phyloP scores from a whole-genome alignment of 179 eudicot genomes.

The Spergularia azorica region DNA sequence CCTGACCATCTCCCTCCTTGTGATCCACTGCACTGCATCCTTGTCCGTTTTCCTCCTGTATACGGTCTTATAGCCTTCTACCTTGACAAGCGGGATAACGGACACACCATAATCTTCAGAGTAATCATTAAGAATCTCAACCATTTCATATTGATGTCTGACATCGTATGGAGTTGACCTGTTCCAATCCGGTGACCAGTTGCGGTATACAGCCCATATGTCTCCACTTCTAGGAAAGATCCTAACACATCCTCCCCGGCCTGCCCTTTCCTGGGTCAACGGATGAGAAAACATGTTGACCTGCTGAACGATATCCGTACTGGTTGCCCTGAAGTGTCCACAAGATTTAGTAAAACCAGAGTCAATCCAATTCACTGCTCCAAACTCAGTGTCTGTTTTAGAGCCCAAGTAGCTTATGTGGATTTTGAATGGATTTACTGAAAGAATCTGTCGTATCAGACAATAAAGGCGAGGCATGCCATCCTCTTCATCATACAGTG shows the following conservation, averaged over 20 bases:
- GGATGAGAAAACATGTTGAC: slow-evolving; percentile 57
- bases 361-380: slow-evolving; percentile 40
- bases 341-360: slow-evolving; percentile 54
- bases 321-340: slow-evolving; percentile 48
- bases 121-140: slow-evolving; percentile 46
- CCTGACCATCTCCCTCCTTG: slow-evolving; percentile 47
- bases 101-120: slow-evolving; percentile 43
- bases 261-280: slow-evolving; percentile 42
- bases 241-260: slow-evolving; percentile 49
- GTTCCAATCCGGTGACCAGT: slow-evolving; percentile 51
- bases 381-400: slow-evolving; percentile 48
- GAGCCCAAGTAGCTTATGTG: slow-evolving; percentile 52
- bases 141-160: slow-evolving; percentile 52
- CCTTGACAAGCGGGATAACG: slow-evolving; percentile 39
- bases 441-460: slow-evolving; percentile 47
- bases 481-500: slow-evolving; percentile 53
- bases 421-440: slow-evolving; percentile 45
- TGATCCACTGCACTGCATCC: slow-evolving; percentile 34
- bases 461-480: slow-evolving; percentile 60
- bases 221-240: slow-evolving; percentile 49
- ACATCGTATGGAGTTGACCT: slow-evolving; percentile 43
- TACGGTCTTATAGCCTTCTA: slow-evolving; percentile 48
- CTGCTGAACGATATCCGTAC: slow-evolving; percentile 40
- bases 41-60: slow-evolving; percentile 38
- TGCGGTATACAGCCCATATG: slow-evolving; percentile 49